Evolutionary conservation across 208 protist species (phyloP), one percentile per base, ranked within the genome.

Genomic region (Crithidia fasciculata): DNA sequence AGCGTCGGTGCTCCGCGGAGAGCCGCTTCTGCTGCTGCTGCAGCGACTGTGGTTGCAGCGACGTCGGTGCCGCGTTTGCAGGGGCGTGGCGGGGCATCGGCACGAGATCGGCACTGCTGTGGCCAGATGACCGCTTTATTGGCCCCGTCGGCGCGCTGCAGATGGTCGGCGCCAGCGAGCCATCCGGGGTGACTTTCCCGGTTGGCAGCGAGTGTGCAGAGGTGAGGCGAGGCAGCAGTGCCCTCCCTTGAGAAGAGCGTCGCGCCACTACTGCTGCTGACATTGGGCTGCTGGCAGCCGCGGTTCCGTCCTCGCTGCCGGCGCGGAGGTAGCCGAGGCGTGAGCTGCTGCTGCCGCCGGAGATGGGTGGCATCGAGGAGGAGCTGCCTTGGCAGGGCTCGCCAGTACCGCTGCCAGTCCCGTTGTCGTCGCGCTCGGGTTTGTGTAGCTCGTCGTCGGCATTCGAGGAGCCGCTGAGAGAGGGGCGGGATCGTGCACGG

Each of bases 181-280:
- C 5, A 9, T 52, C 45, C 2, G 60, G 44, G 4, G 44, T 41
- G 18, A 12, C 19, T 44, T 52, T 65, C 10, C 9, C 60, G 2
- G 44, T 39, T n/a, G 9, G 41, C 10, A 54, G 44, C n/a, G 60
- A 65, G 40, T 65, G 60, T 44, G 44, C 44, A 2, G 60, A 54
- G 60, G 60, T 18, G 41, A 65, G 45, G n/a, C 44, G 60, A 36
- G 60, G 60, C 41, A 65, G 60, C 60, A 39, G 5, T 28, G 28
- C 28, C 28, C 28, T 28, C 44, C 44, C 60, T 16, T 65, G 50
- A 10, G 19, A 39, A 2, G 60, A 65, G 28, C 28, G 28, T 28
- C 28, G 28, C 28, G 28, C 28, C 28, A 40, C 55, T 64, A n/a
- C 59, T 64, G 59, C 41, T 39, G 15, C 43, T 8, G 39, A 41